phyloP scores from a whole-genome alignment of 2,329 filamentous ascomycete species.

The Apiospora hydei region DNA sequence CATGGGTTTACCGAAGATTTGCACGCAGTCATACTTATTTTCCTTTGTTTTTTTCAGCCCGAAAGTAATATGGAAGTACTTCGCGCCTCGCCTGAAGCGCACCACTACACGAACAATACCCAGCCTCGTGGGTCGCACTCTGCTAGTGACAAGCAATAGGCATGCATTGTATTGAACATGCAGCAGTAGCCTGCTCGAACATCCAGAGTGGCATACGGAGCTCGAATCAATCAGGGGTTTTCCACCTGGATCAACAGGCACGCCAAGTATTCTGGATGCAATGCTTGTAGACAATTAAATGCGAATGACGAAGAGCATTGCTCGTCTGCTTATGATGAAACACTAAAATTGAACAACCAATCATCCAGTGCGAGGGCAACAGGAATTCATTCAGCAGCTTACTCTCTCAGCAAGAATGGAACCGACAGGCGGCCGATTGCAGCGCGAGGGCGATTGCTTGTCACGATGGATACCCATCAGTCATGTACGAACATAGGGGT shows the following conservation, averaged over 20 bases:
- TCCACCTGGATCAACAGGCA: neutral
- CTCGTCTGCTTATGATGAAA: constrained; percentile 5
- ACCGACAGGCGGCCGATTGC: neutral
- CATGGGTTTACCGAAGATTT: neutral
- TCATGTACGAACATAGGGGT: constrained; percentile 4
- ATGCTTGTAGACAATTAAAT: neutral
- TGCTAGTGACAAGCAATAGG: neutral
- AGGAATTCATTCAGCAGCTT: neutral
- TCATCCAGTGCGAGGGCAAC: neutral
- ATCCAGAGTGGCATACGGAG: neutral
- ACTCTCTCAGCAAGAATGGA: neutral
- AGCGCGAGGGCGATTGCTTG: neutral
- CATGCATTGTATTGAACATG: constrained; percentile 3
- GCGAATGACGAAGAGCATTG: neutral
- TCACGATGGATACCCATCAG: neutral
- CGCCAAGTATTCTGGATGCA: neutral
- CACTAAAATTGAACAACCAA: neutral
- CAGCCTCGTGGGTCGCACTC: constrained; percentile 5
- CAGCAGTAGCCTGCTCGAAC: neutral
- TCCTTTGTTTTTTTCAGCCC: neutral
- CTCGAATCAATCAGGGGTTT: constrained; percentile 10
- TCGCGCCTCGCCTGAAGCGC: constrained; percentile 12
- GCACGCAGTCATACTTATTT: neutral
- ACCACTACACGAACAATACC: neutral
- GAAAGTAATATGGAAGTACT: constrained; percentile 1